Evolutionary conservation across 768 basidiomycete species (phyloP).

Genomic region (Tylopilus cervinicoccineus): DNA sequence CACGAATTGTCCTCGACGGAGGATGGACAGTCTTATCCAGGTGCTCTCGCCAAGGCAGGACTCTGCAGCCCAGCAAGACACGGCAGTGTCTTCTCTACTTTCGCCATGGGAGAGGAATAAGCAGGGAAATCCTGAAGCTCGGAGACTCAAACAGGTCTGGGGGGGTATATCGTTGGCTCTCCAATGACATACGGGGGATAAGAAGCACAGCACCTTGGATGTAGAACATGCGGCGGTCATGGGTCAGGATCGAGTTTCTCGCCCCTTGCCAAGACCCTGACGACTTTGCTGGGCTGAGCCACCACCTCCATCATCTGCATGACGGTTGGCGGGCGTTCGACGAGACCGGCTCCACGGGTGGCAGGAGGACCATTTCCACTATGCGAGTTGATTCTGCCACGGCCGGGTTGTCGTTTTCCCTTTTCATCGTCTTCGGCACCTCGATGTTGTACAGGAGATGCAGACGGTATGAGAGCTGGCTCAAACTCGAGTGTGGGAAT

Average conservation of each 20-base stretch:
- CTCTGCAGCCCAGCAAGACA: slow-evolving; percentile 24
- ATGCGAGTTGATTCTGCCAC: slow-evolving; percentile 30
- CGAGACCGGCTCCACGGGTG: slow-evolving; percentile 42
- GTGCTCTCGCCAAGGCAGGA: slow-evolving; percentile 19
- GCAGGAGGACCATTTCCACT: slow-evolving; percentile 12
- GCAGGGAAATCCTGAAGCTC: slow-evolving; percentile 18
- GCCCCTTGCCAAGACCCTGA: slow-evolving; percentile 77
- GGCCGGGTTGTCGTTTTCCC: slow-evolving; percentile 23
- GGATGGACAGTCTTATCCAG: slow-evolving; percentile 17
- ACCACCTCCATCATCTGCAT: slow-evolving; percentile 81
- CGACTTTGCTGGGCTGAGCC: slow-evolving; percentile 67
- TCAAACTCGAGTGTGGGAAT: slow-evolving; percentile 52
- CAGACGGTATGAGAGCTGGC: slow-evolving; percentile 26
- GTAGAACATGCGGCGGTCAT: slow-evolving; percentile 4
- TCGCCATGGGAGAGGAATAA: slow-evolving; percentile 16
- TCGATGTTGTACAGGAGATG: slow-evolving; percentile 18
- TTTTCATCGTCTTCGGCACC: slow-evolving; percentile 33
- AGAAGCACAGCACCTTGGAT: slow-evolving; percentile 11
- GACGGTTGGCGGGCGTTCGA: slow-evolving; percentile 74
- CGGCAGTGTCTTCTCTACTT: slow-evolving; percentile 19
- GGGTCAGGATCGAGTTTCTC: slow-evolving; percentile 70
- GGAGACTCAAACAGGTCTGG: slow-evolving; percentile 14
- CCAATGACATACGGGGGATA: not conserved
- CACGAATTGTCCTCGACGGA: slow-evolving; percentile 22
- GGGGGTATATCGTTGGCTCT: not conserved